Evolutionary conservation across 139 green algal species (phyloP), one percentile per base, ranked within the genome.

Genomic region (Coelastrella sp.): DNA sequence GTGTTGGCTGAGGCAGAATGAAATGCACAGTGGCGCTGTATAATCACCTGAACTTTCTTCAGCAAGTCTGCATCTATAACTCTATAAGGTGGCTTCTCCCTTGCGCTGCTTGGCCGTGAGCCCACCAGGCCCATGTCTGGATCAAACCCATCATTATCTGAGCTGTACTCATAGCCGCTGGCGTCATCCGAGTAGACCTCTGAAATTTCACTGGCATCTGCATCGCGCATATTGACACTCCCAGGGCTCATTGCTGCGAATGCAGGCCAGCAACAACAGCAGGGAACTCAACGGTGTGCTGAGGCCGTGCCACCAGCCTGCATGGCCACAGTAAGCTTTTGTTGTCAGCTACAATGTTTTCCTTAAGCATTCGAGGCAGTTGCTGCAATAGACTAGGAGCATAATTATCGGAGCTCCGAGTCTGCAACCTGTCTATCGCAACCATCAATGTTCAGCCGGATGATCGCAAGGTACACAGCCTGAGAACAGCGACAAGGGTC

Each of bases 1-100:
- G 35, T 49, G 35, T 49, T 49, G 35, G 35, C 35, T 49, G 35
- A 84, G 20, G 78, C 22, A 25, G 78, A 24, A 84, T 19, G 24
- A 24, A 35, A 59, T n/a, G 24, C 25, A 49, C 35, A 49, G 35
- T 49, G 35, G 68, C 68, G 8, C 7, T 8, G 15, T 58, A 20
- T 49, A 35, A 73, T 56, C 63, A 93, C 91, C 91, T 93, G 91
- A 17, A 92, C 79, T 65, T 89, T 82, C n/a, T 91, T 87, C 20
- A 94, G 78, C 35, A 68, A 56, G 11, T 88, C 85, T 49, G 65
- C 86, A 59, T 80, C 83, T 22, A 89, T 91, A 4, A 89, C 35
- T 7, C 73, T 27, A 22, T 84, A 92, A 17, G n/a, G 56, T 6
- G 25, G 58, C 27, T 27, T 14, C 5, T 84, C 60, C 56, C 72